Evolutionary conservation across 1,139 yeast species (phyloP), one percentile per base, ranked within the genome.

Genomic region (Eremothecium sinecaudum): DNA sequence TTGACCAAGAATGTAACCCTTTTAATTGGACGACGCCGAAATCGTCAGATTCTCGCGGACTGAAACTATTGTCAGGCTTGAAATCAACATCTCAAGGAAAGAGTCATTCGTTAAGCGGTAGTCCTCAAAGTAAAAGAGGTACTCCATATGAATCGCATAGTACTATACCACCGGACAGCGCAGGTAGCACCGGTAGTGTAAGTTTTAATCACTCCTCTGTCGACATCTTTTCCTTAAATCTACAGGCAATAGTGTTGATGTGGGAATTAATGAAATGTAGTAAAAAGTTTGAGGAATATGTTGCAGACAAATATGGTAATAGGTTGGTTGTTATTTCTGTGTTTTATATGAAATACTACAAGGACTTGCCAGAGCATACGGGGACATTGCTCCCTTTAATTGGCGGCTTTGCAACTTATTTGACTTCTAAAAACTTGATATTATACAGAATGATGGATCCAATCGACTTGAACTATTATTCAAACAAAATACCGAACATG

Each of bases 181-280:
- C 9, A 9, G 17, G 30, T 14, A 27, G 21, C 14, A 9, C 21
- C n/a, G 10, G 21, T 14, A 16, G 21, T 4, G 19, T n/a, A 5
- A 16, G n/a, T 5, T 27, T 27, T 7, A 18, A 19, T 16, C 10
- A 18, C 14, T 4, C 14, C n/a, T 10, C 34, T 5, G 62, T 59
- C 3, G 58, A 56, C 8, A 64, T 77, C 1, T 66, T 76, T 0
- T 46, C 66, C 2, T 69, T 80, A 74, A 55, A 73, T 3, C 54
- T 61, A 2, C 90, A 81, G 47, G 53, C 72, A 15, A 53, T 74
- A 3, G 67, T 80, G 57, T 53, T 87, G 6, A 50, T 80, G 14
- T 82, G 94, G 83, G 94, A 82, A 49, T 58, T 84, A 33, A 61
- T 74, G 24, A 92, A 82, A 52, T 77, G 86, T 46, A 87, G 87